Conservation (phyloP, 2,329 filamentous ascomycete species). For the Elsinoe batatas region DNA sequence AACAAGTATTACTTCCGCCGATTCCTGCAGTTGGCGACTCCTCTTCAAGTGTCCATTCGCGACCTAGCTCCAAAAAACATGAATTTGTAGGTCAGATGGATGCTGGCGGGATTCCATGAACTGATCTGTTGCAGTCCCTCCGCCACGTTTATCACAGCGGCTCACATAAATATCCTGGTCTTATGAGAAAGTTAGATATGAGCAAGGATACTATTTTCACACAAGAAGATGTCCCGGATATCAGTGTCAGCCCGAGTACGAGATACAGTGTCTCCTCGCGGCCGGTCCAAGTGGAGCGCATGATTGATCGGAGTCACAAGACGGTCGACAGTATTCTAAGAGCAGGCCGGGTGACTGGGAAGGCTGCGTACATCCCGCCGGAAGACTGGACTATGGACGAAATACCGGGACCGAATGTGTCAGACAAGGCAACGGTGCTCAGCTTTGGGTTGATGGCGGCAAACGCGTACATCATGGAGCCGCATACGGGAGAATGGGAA, state of each 20-base stretch:
- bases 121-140: slow-evolving; percentile 42
- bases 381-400: slow-evolving; percentile 78
- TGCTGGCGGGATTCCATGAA: background rate
- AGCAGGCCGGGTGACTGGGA: slow-evolving; percentile 58
- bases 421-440: slow-evolving; percentile 70
- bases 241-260: background rate
- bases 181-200: slow-evolving; percentile 71
- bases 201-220: background rate
- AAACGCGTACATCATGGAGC: slow-evolving; percentile 72
- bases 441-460: slow-evolving; percentile 75
- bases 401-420: slow-evolving; percentile 65
- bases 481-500: slow-evolving; percentile 65
- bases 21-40: background rate
- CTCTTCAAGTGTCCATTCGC: background rate
- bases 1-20: slow-evolving; percentile 16
- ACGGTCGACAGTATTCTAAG: slow-evolving; percentile 72
- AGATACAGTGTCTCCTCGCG: slow-evolving; percentile 52
- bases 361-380: slow-evolving; percentile 55
- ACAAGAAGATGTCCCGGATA: background rate
- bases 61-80: slow-evolving; percentile 4
- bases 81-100: slow-evolving; percentile 22
- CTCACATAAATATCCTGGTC: slow-evolving; percentile 62
- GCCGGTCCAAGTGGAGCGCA: slow-evolving; percentile 56
- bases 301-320: slow-evolving; percentile 66
- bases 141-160: slow-evolving; percentile 92